phyloP scores from a whole-genome alignment of 345 rosid species.

The Populus davidiana region DNA sequence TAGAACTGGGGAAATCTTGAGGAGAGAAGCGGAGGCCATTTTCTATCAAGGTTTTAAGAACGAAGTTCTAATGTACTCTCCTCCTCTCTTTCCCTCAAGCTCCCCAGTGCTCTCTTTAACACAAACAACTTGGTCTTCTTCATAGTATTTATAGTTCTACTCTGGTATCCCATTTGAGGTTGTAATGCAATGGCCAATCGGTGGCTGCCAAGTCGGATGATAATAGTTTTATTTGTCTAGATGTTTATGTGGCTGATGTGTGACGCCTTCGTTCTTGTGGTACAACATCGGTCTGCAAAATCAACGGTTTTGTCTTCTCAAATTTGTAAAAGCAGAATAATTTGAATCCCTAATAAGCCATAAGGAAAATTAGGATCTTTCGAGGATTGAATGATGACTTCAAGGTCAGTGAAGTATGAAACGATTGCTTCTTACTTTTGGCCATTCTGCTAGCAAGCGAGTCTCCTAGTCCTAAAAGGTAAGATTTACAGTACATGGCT shows the following conservation, averaged over 20 bases:
- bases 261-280: not conserved
- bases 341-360: not conserved
- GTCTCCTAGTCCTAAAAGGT: slow-evolving; percentile 11
- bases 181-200: slow-evolving; percentile 24
- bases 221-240: slow-evolving; percentile 1
- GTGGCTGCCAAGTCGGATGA: slow-evolving; percentile 20
- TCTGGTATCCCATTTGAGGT: slow-evolving; percentile 35
- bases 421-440: slow-evolving; percentile 6
- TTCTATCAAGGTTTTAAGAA: not conserved
- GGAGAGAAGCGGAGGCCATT: slow-evolving; percentile 87
- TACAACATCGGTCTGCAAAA: not conserved
- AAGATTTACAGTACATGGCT: slow-evolving; percentile 4
- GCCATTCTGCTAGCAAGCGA: not conserved
- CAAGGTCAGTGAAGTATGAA: not conserved
- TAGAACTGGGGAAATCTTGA: slow-evolving; percentile 73
- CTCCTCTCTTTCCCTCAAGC: slow-evolving; percentile 1
- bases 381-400: not conserved
- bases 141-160: slow-evolving; percentile 12
- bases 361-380: not conserved
- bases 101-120: slow-evolving; percentile 10
- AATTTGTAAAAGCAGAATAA: slow-evolving; percentile 14
- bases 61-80: not conserved
- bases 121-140: not conserved
- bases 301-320: not conserved
- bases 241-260: slow-evolving; percentile 3